These are phyloP conservation scores for Citrus cavaleriei DNA, from an alignment of 345 rosid species.

Conservation along the genomic window DNA sequence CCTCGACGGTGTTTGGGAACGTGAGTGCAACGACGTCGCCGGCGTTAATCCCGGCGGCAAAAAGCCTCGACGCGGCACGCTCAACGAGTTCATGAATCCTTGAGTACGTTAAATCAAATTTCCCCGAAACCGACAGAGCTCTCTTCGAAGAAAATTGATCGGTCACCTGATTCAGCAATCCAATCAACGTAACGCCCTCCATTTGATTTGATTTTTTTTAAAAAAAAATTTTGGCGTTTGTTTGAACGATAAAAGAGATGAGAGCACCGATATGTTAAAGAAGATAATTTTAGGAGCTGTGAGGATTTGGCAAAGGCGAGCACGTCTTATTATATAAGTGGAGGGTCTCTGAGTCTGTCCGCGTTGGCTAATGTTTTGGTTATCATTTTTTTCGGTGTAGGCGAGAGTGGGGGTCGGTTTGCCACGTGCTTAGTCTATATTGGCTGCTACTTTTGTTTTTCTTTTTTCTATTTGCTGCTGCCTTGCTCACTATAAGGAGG, in stretches of 20 bases:
- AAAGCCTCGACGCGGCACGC: constrained; percentile 45
- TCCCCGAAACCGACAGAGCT: constrained; percentile 50
- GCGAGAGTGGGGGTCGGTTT: neutral
- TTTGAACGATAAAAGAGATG: neutral
- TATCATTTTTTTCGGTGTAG: neutral
- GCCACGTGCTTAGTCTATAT: neutral
- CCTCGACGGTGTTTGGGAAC: constrained; percentile 50
- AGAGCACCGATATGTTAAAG: neutral
- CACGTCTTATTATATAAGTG: neutral
- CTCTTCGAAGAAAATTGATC: constrained; percentile 37
- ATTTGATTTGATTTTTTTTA: neutral
- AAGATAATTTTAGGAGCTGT: neutral
- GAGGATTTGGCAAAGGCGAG: neutral
- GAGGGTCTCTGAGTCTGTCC: neutral
- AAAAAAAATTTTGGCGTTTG: too few species aligned
- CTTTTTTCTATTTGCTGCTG: too few species aligned
- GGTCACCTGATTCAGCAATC: constrained; percentile 36
- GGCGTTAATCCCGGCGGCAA: constrained; percentile 39
- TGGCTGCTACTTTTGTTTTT: neutral
- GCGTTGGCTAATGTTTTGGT: too few species aligned
- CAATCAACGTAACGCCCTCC: constrained; percentile 48
- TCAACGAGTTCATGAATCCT: constrained; percentile 50
- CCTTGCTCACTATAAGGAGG: too few species aligned
- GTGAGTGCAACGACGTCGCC: constrained; percentile 64
- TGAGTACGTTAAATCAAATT: constrained; percentile 48